A percentile compares a stretch with the other conserved stretches of the same genome.
Evolutionary conservation across 2,329 filamentous ascomycete genomes (phyloP).

Genomic region (Neospermospora avenae): DNA sequence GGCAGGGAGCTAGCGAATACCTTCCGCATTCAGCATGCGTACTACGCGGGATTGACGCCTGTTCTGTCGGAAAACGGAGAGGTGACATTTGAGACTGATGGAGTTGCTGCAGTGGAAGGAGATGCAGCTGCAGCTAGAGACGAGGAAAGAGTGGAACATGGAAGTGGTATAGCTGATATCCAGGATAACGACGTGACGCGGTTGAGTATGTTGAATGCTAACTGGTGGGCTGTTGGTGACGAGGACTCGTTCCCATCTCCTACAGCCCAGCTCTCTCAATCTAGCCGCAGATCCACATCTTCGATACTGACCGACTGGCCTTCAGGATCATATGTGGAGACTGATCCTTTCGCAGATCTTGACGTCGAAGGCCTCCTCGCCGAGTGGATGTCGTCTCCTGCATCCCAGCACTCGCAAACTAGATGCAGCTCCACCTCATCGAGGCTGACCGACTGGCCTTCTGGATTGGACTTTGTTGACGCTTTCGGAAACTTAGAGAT

Average conservation of each 20-base stretch:
- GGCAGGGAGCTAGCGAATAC: neutral
- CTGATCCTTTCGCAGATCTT: neutral
- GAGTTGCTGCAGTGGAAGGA: no score
- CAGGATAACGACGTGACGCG: neutral
- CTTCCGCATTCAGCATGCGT: neutral
- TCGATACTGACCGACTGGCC: conserved; percentile 1
- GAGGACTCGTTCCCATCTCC: neutral
- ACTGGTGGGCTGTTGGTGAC: neutral
- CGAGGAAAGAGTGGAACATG: neutral
- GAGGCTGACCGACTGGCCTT: no score
- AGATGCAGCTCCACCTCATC: no score
- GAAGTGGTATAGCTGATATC: neutral
- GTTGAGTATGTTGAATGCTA: neutral
- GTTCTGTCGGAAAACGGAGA: neutral
- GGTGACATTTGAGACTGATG: neutral
- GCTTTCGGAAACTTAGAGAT: no score
- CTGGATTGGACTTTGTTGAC: no score
- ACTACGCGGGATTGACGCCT: neutral
- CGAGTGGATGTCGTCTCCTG: no score
- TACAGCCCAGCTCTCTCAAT: neutral
- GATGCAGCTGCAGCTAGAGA: no score
- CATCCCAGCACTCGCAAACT: no score
- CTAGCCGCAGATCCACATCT: neutral
- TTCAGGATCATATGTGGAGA: neutral
- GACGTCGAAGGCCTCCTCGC: no score